phyloP scores from a whole-genome alignment of 495 filamentous ascomycete species.

The Talaromyces nanjingensis region DNA sequence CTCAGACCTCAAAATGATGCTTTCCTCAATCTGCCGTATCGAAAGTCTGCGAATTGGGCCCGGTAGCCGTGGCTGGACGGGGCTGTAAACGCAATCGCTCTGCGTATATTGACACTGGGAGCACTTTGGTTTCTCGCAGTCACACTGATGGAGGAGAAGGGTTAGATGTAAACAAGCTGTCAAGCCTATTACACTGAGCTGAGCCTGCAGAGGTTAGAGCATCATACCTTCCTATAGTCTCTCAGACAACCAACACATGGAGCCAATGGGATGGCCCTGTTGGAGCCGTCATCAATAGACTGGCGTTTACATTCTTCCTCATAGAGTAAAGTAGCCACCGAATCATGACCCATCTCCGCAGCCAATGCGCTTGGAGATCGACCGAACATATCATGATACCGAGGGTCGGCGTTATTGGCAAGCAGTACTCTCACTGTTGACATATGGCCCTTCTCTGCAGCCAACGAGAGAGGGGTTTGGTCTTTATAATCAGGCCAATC shows the following conservation, averaged over 20 bases:
- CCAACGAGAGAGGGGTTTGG: conserved; percentile 17
- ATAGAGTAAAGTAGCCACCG: not conserved
- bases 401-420: conserved; percentile 16
- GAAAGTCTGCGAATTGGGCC: not conserved
- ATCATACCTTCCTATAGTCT: no score
- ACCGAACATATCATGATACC: conserved; percentile 18
- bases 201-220: no score
- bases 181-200: no score
- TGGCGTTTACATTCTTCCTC: no score
- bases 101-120: not conserved
- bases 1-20: no score
- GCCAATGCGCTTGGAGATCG: conserved; percentile 33
- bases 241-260: no score
- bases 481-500: conserved; percentile 15
- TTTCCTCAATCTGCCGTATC: no score
- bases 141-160: no score
- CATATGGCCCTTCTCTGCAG: conserved; percentile 18
- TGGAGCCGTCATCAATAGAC: no score
- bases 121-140: not conserved
- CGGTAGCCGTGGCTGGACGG: not conserved
- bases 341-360: conserved; percentile 21
- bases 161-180: no score
- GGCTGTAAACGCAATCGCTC: not conserved
- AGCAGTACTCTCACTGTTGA: conserved; percentile 19
- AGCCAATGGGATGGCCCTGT: no score